A percentile compares a stretch with the other conserved stretches of the same genome.
phyloP scores from a whole-genome alignment of 768 basidiomycete genomes.

The Boletus fagicola region DNA sequence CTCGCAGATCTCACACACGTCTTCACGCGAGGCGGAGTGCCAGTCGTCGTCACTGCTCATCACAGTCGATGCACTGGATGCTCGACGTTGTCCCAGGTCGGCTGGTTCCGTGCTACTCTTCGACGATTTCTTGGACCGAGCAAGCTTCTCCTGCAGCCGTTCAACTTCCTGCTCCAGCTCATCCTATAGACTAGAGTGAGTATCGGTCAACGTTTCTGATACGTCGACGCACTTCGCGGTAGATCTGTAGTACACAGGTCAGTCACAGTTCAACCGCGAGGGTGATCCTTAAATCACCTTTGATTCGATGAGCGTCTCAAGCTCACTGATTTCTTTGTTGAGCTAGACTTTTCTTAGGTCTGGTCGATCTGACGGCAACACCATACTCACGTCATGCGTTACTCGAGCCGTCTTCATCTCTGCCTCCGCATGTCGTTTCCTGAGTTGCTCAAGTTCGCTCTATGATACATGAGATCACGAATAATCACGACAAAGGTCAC shows the following conservation, averaged over 20 bases:
- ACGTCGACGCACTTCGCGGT: conserved; percentile 60
- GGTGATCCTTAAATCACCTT: conserved; percentile 53
- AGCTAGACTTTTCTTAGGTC: conserved; percentile 46
- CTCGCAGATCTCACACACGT: conserved; percentile 85
- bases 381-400: conserved; percentile 59
- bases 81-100: conserved; percentile 29
- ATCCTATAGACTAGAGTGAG: conserved; percentile 47
- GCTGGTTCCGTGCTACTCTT: conserved; percentile 42
- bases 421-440: conserved; percentile 62
- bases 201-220: not conserved
- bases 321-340: conserved; percentile 88
- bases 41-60: conserved; percentile 25
- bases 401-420: conserved; percentile 75
- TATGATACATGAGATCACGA: conserved; percentile 25
- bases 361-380: not conserved
- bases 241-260: conserved; percentile 53
- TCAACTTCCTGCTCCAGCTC: conserved; percentile 86
- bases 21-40: conserved; percentile 30
- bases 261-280: not conserved
- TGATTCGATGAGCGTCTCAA: conserved; percentile 90
- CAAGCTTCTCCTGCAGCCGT: conserved; percentile 66
- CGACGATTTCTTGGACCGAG: conserved; percentile 57
- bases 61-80: conserved; percentile 23
- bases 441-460: conserved; percentile 66
- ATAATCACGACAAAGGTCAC: not conserved